Base-by-base conservation (phyloP, 352 stramenopile genomes). In the Phytophthora pseudosyringae region DNA sequence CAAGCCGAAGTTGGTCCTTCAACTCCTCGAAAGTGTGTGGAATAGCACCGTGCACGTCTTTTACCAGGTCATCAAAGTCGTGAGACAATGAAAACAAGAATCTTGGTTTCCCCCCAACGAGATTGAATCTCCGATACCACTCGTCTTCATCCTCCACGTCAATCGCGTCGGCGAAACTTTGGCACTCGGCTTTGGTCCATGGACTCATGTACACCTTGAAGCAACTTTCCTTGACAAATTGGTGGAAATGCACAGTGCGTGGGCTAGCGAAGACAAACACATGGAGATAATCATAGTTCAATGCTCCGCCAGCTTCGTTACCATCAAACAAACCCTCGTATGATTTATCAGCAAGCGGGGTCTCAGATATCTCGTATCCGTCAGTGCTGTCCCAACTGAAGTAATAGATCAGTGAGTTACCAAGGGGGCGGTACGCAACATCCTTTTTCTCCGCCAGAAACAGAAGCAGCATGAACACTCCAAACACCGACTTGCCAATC, bases 191-290 rank as follows among this genome's bases (percentile, higher is more conserved):
- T 62, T 44, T 73, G 15, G 45, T 69, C 68, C 68, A 73, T 60
- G 63, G 62, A 69, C 73, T 66, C 68, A 76, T 69, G 43, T 58
- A 69, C 38, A 75, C 52, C 26, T 55, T 59, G 31, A 67, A 64
- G 44, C 63, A 76, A 0, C 3, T 7, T 15, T 62, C 52, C 31
- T 76, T 76, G 18, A 53, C 52, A 56, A 76, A 73, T 0, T 66
- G 6, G 40, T 76, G 55, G 57, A 59, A 69, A 67, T 73, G 57
- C 13, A 21, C 28, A 38, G 29, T 55, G 33, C 33, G 26, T 59
- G 68, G 63, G 51, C 68, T 73, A 15, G 68, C 63, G 25, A 76
- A 69, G 40, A 72, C 10, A 44, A 49, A 72, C 6, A 31, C 43
- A 58, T 58, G 38, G 2, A 9, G 0, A 15, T 67, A 59, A 21